phyloP scores from a whole-genome alignment of 73 alveolate species.

The Paramecium sexaurelia region DNA sequence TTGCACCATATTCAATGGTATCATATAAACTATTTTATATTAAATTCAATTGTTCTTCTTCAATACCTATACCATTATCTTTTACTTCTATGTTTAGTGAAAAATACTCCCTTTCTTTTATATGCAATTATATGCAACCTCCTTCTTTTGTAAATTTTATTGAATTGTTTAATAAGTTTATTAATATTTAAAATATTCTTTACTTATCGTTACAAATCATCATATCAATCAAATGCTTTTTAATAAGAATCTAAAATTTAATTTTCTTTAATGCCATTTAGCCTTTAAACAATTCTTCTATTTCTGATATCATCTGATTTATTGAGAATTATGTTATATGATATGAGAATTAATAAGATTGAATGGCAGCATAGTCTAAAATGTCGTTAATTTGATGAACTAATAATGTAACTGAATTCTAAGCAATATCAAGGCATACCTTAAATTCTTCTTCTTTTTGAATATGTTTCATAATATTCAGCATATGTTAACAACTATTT shows the following conservation, averaged over 20 bases:
- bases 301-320: background rate
- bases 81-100: background rate
- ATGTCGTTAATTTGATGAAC: constrained; percentile 21
- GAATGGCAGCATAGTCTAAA: constrained; percentile 45
- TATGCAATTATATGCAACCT: background rate
- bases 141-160: background rate
- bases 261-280: background rate
- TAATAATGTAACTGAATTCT: background rate
- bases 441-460: background rate
- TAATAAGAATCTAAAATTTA: background rate
- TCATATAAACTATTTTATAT: background rate
- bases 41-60: background rate
- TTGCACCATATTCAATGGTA: background rate
- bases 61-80: constrained; percentile 46
- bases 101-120: background rate
- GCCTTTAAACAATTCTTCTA: background rate
- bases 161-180: constrained; percentile 40
- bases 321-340: background rate
- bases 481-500: constrained; percentile 1
- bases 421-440: background rate
- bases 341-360: background rate
- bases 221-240: no score
- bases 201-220: background rate
- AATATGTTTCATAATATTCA: background rate
- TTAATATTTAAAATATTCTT: constrained; percentile 21